These are phyloP conservation scores for Paecilomyces fulvus DNA, from an alignment of 2,329 filamentous ascomycete genomes.

Conservation along the genomic window DNA sequence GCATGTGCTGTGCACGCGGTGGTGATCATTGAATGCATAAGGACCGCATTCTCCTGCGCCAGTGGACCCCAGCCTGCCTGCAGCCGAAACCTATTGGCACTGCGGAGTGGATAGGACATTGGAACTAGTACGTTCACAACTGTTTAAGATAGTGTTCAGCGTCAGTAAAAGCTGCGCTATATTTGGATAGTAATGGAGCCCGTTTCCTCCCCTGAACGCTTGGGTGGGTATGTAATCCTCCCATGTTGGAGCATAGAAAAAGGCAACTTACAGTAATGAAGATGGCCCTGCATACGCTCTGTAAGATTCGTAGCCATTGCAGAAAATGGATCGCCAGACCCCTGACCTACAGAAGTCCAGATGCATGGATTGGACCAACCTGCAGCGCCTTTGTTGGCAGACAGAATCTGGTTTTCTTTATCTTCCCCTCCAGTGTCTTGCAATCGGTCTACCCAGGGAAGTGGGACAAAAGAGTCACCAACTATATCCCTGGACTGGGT, in stretches of 20 bases:
- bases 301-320: background rate
- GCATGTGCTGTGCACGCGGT: background rate
- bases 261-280: background rate
- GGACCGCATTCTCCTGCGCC: background rate
- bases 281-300: background rate
- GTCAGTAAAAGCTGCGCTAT: background rate
- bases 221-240: background rate
- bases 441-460: background rate
- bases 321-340: background rate
- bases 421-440: background rate
- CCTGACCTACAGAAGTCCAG: background rate
- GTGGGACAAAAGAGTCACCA: background rate
- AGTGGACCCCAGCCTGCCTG: background rate
- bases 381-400: background rate
- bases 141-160: background rate
- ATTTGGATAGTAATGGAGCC: background rate
- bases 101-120: background rate
- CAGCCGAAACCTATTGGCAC: background rate
- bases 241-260: background rate
- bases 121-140: background rate
- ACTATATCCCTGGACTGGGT: background rate
- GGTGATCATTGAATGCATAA: background rate
- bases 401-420: background rate
- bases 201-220: background rate
- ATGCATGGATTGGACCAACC: background rate